phyloP scores from a whole-genome alignment of 768 basidiomycete genomes.

The Auriscalpium vulgare region DNA sequence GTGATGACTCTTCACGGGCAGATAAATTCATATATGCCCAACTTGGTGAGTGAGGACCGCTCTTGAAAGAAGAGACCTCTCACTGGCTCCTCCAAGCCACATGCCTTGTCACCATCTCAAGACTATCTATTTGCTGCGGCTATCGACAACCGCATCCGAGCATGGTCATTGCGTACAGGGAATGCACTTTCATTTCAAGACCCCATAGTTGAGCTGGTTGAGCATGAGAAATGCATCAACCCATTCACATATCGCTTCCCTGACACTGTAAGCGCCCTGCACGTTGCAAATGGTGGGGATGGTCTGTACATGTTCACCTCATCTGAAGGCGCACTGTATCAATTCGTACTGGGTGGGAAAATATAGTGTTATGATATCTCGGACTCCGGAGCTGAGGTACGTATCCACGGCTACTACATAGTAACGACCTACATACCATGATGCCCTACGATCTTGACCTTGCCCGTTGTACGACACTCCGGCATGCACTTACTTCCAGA shows the following conservation, averaged over 20 bases:
- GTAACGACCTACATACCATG: too few relatives aligned
- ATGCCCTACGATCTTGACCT: too few relatives aligned
- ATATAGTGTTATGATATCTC: too few relatives aligned
- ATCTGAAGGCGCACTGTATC: too few relatives aligned
- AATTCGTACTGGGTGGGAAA: too few relatives aligned
- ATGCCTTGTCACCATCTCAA: slow-evolving; percentile 47
- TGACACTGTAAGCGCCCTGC: slow-evolving; percentile 10
- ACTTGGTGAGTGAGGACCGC: slow-evolving; percentile 35
- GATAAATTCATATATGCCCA: slow-evolving; percentile 42
- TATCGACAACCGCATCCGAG: slow-evolving; percentile 53
- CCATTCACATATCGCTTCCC: slow-evolving; percentile 4
- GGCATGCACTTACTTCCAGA: too few relatives aligned
- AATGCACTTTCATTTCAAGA: slow-evolving; percentile 24
- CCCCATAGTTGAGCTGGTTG: background rate
- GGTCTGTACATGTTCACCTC: slow-evolving; percentile 10
- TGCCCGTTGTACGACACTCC: too few relatives aligned
- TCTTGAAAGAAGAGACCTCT: background rate
- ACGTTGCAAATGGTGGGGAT: slow-evolving; percentile 4
- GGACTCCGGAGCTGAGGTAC: too few relatives aligned
- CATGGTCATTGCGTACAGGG: slow-evolving; percentile 62
- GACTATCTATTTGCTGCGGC: slow-evolving; percentile 64
- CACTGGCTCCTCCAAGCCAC: slow-evolving; percentile 36
- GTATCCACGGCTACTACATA: too few relatives aligned
- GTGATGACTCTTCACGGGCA: slow-evolving; percentile 45
- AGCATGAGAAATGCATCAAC: background rate